Base-by-base conservation (phyloP, 192 early-diverging fungal species). In the Physocladia obscura region DNA sequence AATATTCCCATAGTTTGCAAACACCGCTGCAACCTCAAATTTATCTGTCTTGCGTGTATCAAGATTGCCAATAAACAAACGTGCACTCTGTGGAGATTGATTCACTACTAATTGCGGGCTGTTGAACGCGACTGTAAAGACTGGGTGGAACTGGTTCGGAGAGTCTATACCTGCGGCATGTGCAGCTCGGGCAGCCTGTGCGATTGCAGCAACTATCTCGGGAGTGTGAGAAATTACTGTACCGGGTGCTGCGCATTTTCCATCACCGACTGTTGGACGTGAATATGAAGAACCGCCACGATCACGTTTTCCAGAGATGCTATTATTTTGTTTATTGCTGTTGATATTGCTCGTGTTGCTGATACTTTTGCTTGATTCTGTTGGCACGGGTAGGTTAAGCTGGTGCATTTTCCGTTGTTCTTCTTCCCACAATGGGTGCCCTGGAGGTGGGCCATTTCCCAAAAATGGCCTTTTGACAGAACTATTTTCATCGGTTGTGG, bases 21-120 rank as follows among this genome's bases (percentile, higher is more conserved):
- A 86, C 37, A 86, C 82, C 15, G 64, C 50, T 19, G 82, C 82
- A 24, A 86, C 36, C 39, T 79, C 84, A 40, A 49, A 31, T 61
- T 73, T 77, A 64, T 64, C 69, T 4, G 76, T 79, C 24, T 22
- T 26, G 30, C 69, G 37, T 4, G 76, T 72, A 1, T 72, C 70
- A 51, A 86, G 58, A 55, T 86, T 84, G 1, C 84, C 84, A 26
- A 86, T 64, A 74, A 84, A 86, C 67, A 86, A 49, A 15, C 81
- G 71, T 19, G 77, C 67, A 31, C 68, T 62, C 4, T 62, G 52
- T 22, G 84, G 84, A 57, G 79, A 39, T 30, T 29, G 29, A 36
- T 62, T 59, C 5, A 82, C 62, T 2, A 78, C 68, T 13, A 15
- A 8, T 8, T 58, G 71, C 3, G 75, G 77, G 22, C 60, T 44